These are phyloP conservation scores for Xylariaceae sp. DNA, from an alignment of 2,329 filamentous ascomycete species.

Conservation along the genomic window DNA sequence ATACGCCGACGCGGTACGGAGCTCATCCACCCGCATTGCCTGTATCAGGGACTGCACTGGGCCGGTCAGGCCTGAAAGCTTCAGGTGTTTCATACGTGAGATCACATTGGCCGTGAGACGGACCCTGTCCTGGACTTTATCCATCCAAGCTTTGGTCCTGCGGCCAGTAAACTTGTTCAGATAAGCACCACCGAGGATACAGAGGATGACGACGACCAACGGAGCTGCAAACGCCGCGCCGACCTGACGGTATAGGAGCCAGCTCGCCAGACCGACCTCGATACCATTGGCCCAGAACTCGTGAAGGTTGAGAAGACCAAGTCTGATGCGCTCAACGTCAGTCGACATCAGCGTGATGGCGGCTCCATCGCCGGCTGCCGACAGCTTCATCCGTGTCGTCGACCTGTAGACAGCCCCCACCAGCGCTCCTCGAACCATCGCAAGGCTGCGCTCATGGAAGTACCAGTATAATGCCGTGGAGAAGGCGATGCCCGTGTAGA, in stretches of 20 bases:
- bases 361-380: slow-evolving; percentile 28
- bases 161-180: too few species aligned
- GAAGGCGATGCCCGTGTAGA: slow-evolving; percentile 37
- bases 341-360: slow-evolving; percentile 42
- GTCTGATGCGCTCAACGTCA: slow-evolving; percentile 39
- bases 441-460: slow-evolving; percentile 28
- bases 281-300: slow-evolving; percentile 37
- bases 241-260: slow-evolving; percentile 41
- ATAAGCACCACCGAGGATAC: slow-evolving; percentile 8
- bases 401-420: slow-evolving; percentile 29
- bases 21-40: too few species aligned
- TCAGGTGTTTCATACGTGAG: too few species aligned
- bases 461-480: slow-evolving; percentile 36
- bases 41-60: too few species aligned
- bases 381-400: slow-evolving; percentile 18
- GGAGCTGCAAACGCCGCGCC: slow-evolving; percentile 45
- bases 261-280: slow-evolving; percentile 41
- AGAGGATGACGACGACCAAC: slow-evolving; percentile 36
- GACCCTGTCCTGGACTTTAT: too few species aligned
- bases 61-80: too few species aligned
- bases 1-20: too few species aligned
- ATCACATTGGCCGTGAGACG: too few species aligned
- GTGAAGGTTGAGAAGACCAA: slow-evolving; percentile 32
- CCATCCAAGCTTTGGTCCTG: too few species aligned
- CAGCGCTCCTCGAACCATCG: slow-evolving; percentile 26